Percentiles rank a stretch among this genome's conserved stretches.
Conservation (phyloP, 768 basidiomycete genomes). For the Termitomyces sp. region DNA sequence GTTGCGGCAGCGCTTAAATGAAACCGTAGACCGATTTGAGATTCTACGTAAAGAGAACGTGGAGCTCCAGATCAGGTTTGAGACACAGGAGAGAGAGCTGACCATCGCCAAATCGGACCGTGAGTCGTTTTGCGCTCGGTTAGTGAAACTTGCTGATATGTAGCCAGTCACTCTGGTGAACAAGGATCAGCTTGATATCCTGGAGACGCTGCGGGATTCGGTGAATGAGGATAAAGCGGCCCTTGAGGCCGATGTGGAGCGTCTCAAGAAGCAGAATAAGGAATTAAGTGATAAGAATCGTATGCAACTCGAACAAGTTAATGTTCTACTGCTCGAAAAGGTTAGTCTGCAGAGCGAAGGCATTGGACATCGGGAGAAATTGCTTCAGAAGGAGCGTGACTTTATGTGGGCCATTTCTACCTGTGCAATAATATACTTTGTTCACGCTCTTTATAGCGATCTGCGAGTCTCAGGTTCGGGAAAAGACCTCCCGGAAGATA, state of each 20-base stretch:
- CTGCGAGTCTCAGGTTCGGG: conserved; percentile 74
- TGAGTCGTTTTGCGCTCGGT: conserved; percentile 34
- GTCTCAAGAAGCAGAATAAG: conserved; percentile 62
- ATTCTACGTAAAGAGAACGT: conserved; percentile 61
- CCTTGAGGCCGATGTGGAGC: conserved; percentile 66
- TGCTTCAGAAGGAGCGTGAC: conserved; percentile 83
- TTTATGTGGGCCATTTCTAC: conserved; percentile 55
- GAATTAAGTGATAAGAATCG: conserved; percentile 79
- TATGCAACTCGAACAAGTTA: conserved; percentile 90
- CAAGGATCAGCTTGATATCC: conserved; percentile 90
- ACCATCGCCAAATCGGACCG: conserved; percentile 84
- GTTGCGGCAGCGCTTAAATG: conserved; percentile 81
- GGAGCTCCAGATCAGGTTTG: conserved; percentile 68
- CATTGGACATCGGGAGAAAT: conserved; percentile 84
- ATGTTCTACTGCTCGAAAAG: conserved; percentile 84
- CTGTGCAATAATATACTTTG: background rate
- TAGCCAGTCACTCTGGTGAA: conserved; percentile 82
- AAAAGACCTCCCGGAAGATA: conserved; percentile 78
- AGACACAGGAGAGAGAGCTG: conserved; percentile 62
- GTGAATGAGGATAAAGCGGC: conserved; percentile 84
- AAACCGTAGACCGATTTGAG: conserved; percentile 82
- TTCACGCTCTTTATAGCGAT: conserved; percentile 45
- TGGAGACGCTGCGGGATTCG: conserved; percentile 80
- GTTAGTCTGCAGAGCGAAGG: conserved; percentile 86
- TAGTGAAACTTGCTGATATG: background rate